These are phyloP conservation scores for Aureobasidium sp. DNA, from an alignment of 2,329 filamentous ascomycete species.

Conservation along the genomic window DNA sequence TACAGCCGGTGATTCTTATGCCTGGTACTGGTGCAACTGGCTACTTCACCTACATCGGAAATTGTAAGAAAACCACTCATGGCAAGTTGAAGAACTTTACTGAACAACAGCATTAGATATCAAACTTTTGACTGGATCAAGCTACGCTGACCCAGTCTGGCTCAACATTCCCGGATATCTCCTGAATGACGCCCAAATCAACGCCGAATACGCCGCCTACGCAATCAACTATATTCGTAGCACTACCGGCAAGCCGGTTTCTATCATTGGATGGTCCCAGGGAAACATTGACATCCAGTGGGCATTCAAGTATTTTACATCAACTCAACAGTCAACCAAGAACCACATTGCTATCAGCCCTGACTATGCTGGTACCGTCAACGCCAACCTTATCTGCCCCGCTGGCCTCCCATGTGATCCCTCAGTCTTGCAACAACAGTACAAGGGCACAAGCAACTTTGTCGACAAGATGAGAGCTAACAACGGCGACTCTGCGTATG, in stretches of 20 bases:
- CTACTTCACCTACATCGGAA: constrained; percentile 39
- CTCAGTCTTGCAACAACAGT: constrained; percentile 42
- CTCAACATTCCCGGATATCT: constrained; percentile 47
- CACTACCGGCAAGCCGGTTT: constrained; percentile 35
- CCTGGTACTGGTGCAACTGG: constrained; percentile 48
- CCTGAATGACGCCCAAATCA: constrained; percentile 44
- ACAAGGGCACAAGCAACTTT: constrained; percentile 34
- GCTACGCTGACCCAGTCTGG: constrained; percentile 47
- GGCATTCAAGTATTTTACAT: constrained; percentile 53
- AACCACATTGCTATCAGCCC: constrained; percentile 48
- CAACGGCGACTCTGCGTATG: constrained; percentile 47
- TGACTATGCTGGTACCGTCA: constrained; percentile 46
- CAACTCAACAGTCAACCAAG: constrained; percentile 38
- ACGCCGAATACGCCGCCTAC: constrained; percentile 51
- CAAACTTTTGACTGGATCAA: constrained; percentile 39
- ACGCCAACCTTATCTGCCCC: constrained; percentile 31
- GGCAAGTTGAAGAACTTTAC: neutral
- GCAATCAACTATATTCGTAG: constrained; percentile 50
- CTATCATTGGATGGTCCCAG: constrained; percentile 50
- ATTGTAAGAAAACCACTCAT: constrained; percentile 22
- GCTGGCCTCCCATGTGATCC: constrained; percentile 31
- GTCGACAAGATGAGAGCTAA: constrained; percentile 37
- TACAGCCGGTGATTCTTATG: constrained; percentile 46
- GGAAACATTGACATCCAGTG: constrained; percentile 50
- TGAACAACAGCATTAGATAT: constrained; percentile 27